phyloP scores from a whole-genome alignment of 768 basidiomycete species.

The Amanita inopinata region DNA sequence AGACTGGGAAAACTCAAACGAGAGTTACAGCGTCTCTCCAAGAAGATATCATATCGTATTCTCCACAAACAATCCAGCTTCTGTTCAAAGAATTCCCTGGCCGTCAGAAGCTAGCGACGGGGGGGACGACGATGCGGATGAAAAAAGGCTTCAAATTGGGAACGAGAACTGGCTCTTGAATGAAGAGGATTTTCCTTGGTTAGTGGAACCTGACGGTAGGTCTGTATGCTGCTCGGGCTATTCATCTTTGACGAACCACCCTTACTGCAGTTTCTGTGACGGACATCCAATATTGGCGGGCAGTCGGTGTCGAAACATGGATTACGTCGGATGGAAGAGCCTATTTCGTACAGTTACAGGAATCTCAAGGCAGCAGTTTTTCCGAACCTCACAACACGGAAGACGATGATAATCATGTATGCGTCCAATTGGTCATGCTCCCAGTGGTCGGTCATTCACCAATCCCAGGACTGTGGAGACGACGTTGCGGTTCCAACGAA shows the following conservation, averaged over 20 bases:
- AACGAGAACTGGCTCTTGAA: constrained; percentile 68
- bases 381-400: constrained; percentile 14
- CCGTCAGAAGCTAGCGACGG: constrained; percentile 41
- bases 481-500: neutral
- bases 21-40: constrained; percentile 54
- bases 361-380: constrained; percentile 22
- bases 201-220: constrained; percentile 65
- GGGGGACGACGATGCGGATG: constrained; percentile 21
- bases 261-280: constrained; percentile 45
- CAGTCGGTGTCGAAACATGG: constrained; percentile 67
- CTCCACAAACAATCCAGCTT: constrained; percentile 63
- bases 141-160: constrained; percentile 24
- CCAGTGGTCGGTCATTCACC: neutral
- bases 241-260: neutral
- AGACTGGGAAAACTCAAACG: constrained; percentile 5
- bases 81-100: constrained; percentile 82
- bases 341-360: constrained; percentile 64
- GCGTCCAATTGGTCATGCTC: neutral
- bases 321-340: constrained; percentile 78
- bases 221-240: neutral
- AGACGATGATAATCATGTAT: constrained; percentile 13
- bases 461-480: neutral
- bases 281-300: constrained; percentile 49
- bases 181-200: constrained; percentile 62
- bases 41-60: constrained; percentile 61